Conservation (phyloP, 768 basidiomycete species). For the Suillus hirtellus region DNA sequence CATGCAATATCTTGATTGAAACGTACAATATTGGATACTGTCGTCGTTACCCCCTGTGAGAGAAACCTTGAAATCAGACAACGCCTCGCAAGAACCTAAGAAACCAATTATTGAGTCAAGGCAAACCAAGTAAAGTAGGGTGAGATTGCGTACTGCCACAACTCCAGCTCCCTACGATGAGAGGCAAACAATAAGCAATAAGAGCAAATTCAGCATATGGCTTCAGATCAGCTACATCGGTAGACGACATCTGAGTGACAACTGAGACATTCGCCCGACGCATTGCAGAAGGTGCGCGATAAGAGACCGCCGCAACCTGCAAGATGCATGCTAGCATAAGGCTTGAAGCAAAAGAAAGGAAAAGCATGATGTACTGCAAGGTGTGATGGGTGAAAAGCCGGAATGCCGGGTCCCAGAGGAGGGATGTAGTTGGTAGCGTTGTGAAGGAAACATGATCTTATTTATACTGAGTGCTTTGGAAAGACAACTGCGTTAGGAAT, state of each 20-base stretch:
- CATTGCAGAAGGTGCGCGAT: background rate
- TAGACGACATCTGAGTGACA: slow-evolving; percentile 28
- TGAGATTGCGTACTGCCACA: slow-evolving; percentile 42
- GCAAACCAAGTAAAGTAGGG: background rate
- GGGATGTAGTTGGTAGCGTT: background rate
- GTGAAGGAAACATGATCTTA: background rate
- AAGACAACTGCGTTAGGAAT: background rate
- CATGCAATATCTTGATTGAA: background rate
- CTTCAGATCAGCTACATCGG: slow-evolving; percentile 37
- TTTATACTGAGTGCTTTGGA: background rate
- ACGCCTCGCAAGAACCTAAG: slow-evolving; percentile 35
- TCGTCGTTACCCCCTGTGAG: slow-evolving; percentile 52
- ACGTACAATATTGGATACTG: slow-evolving; percentile 46
- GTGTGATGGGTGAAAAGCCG: background rate
- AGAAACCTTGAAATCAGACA: slow-evolving; percentile 39
- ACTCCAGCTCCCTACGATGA: slow-evolving; percentile 38
- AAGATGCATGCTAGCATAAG: background rate
- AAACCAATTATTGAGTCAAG: background rate
- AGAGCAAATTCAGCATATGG: slow-evolving; percentile 55
- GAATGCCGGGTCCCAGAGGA: background rate
- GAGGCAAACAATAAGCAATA: slow-evolving; percentile 52
- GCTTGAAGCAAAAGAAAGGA: background rate
- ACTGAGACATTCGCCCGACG: slow-evolving; percentile 9
- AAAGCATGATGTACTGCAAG: slow-evolving; percentile 1
- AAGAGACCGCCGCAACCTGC: slow-evolving; percentile 9